Evolutionary conservation across 495 filamentous ascomycete genomes (phyloP).

Genomic region (Pseudomonodictys pantanalensis): DNA sequence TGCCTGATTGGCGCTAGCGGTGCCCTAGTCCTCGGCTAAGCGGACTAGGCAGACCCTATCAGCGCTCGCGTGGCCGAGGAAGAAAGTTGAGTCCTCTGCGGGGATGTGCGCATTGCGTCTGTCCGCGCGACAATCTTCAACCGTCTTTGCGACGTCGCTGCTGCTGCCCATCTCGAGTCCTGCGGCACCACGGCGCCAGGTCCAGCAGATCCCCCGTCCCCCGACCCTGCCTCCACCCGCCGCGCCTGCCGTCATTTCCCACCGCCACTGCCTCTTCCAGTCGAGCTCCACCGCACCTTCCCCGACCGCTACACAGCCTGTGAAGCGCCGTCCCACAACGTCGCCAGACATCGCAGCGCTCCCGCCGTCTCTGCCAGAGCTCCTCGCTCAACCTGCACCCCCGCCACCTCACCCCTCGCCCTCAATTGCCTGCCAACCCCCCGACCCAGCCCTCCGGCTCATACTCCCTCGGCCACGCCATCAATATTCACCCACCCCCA

Average conservation of each 20-base stretch:
- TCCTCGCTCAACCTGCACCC: background rate
- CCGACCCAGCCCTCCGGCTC: constrained; percentile 5
- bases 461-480: too few species aligned
- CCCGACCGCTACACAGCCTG: background rate
- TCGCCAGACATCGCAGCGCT: background rate
- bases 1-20: too few species aligned
- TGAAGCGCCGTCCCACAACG: constrained; percentile 16
- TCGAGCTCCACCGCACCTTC: background rate
- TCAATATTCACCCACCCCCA: too few species aligned
- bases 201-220: background rate
- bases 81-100: too few species aligned
- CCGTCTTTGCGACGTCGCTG: background rate
- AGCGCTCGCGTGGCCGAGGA: too few species aligned
- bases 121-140: too few species aligned
- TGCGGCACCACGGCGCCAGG: constrained; percentile 7
- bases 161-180: constrained; percentile 2
- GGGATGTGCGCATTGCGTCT: too few species aligned
- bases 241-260: background rate
- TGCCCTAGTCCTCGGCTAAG: too few species aligned
- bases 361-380: background rate
- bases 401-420: background rate
- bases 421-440: background rate
- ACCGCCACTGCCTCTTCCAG: background rate
- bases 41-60: too few species aligned
- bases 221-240: background rate